Evolutionary conservation across 2,329 filamentous ascomycete genomes (phyloP), one percentile per base, ranked within the genome.

Genomic region (Polytolypa hystricis): DNA sequence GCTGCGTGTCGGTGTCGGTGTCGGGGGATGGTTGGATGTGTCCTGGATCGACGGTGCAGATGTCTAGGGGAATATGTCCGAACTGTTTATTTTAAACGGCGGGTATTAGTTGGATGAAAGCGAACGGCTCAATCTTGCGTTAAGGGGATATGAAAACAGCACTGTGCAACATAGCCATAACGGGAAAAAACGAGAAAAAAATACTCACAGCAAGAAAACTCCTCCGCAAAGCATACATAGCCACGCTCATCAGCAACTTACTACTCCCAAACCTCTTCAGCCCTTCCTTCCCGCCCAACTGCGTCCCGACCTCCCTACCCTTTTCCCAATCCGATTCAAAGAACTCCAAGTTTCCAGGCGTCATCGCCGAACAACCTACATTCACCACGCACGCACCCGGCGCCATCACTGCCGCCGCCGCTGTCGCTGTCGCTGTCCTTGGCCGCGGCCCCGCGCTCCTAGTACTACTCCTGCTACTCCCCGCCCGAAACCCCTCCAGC

Each of bases 211-310:
- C 42, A 26, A 51, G 49, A 40, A 60, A 40, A 40, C 56, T 60
- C 26, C 56, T 51, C 30, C 55, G 52, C 45, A 60, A 44, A 28
- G 55, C 55, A 49, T 59, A 59, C 49, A 60, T 51, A 12, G 53
- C 51, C 5, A 51, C 50, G 35, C 50, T 55, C 39, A 52, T 53
- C 12, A 59, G 37, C 18, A 60, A 35, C 39, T 60, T 59, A 40
- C 56, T 59, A 39, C 56, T 60, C 16, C 52, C 53, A 35, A 52
- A 57, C 12, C 56, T 52, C 15, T 46, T 26, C 30, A 46, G 50
- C 10, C 43, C 51, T 44, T 59, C 53, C 36, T 53, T 55, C 10
- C 42, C 46, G 37, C 48, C 48, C 33, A 58, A 36, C 7, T 43
- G 29, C 7, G 50, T 50, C 10, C 52, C 56, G n/a, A 15, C n/a